phyloP scores from a whole-genome alignment of 2,329 filamentous ascomycete species.

The Fusarium sp. region DNA sequence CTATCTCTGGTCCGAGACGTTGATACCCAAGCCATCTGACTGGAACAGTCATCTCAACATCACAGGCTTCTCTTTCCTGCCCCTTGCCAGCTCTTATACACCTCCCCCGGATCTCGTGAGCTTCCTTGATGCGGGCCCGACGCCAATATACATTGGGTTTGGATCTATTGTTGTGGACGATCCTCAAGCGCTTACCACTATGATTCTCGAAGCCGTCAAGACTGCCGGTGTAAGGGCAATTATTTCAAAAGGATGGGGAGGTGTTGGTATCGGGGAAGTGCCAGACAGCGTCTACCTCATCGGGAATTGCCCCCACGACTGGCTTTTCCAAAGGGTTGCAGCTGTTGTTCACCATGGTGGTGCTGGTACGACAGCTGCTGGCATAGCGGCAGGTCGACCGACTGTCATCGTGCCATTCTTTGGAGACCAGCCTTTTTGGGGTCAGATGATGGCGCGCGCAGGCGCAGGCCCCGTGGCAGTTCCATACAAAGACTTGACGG shows the following conservation, averaged over 20 bases:
- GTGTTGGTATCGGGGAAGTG: slow-evolving; percentile 60
- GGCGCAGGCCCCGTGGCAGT: slow-evolving; percentile 70
- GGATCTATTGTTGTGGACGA: slow-evolving; percentile 75
- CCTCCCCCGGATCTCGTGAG: slow-evolving; percentile 64
- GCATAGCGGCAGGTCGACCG: slow-evolving; percentile 67
- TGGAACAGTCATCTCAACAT: slow-evolving; percentile 70
- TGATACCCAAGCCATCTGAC: slow-evolving; percentile 73
- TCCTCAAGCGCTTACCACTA: slow-evolving; percentile 64
- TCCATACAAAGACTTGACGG: slow-evolving; percentile 67
- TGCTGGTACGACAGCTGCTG: slow-evolving; percentile 73
- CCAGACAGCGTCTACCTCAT: slow-evolving; percentile 68
- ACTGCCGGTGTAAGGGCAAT: slow-evolving; percentile 68
- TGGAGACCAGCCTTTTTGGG: slow-evolving; percentile 74
- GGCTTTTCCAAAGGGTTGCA: slow-evolving; percentile 69
- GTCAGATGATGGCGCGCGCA: slow-evolving; percentile 69
- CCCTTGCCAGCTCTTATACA: slow-evolving; percentile 61
- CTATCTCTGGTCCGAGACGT: slow-evolving; percentile 75
- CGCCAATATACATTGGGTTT: slow-evolving; percentile 74
- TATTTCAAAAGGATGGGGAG: slow-evolving; percentile 73
- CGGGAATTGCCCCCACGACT: slow-evolving; percentile 74
- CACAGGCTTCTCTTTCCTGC: slow-evolving; percentile 71
- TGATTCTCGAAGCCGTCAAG: slow-evolving; percentile 69
- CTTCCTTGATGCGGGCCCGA: slow-evolving; percentile 66
- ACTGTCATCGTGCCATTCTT: slow-evolving; percentile 76
- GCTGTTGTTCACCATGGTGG: slow-evolving; percentile 73